Conservation (phyloP, 306 rosid species). For the Sicyos edulis region DNA sequence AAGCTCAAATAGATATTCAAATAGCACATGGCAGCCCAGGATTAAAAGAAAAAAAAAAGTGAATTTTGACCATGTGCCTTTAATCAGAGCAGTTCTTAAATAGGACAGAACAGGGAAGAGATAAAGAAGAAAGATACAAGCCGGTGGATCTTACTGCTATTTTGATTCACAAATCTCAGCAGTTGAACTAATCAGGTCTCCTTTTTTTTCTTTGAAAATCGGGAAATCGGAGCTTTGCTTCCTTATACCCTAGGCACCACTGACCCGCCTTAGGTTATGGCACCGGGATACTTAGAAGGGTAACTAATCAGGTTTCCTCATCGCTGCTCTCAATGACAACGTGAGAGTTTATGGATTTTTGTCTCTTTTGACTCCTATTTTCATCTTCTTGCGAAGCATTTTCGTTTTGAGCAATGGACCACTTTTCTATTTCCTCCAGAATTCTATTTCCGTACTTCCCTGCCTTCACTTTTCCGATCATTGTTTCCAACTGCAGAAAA, state of each 20-base stretch:
- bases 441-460: slow-evolving; percentile 66
- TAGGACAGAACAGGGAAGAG: neutral
- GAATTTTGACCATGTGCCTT: neutral
- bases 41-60: neutral
- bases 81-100: neutral
- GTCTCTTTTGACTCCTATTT: slow-evolving; percentile 47
- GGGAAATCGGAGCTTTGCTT: too few species aligned
- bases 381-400: slow-evolving; percentile 30
- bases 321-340: slow-evolving; percentile 71
- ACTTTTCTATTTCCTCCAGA: slow-evolving; percentile 46
- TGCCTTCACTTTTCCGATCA: slow-evolving; percentile 67
- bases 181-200: slow-evolving; percentile 26
- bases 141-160: neutral
- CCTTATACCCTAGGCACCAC: too few species aligned
- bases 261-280: too few species aligned
- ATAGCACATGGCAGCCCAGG: neutral
- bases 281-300: too few species aligned
- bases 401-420: slow-evolving; percentile 30
- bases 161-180: neutral
- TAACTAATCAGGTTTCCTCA: slow-evolving; percentile 36
- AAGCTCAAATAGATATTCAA: too few species aligned
- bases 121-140: neutral
- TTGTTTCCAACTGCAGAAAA: slow-evolving; percentile 66
- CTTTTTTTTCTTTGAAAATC: too few species aligned
- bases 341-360: slow-evolving; percentile 45